These are phyloP conservation scores for Tricholoma furcatifolium DNA, from an alignment of 768 basidiomycete species.

Conservation along the genomic window DNA sequence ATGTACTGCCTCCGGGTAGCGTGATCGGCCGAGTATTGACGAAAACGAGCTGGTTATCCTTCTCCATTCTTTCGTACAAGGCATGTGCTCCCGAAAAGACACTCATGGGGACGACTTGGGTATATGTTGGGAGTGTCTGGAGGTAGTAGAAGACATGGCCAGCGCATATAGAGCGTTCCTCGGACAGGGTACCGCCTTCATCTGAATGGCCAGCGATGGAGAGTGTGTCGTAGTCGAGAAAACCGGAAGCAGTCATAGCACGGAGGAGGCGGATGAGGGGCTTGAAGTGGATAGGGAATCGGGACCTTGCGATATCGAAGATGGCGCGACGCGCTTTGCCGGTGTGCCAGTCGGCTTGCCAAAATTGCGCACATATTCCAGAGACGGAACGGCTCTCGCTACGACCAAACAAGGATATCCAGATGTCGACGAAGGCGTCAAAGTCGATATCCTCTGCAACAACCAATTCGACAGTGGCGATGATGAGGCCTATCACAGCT, in stretches of 20 bases:
- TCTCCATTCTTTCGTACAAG: slow-evolving; percentile 70
- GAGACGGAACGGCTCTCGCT: slow-evolving; percentile 65
- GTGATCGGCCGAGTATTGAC: slow-evolving; percentile 64
- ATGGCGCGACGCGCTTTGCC: slow-evolving; percentile 72
- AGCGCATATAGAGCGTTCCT: slow-evolving; percentile 59
- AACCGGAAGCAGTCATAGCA: slow-evolving; percentile 75
- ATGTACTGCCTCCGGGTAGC: slow-evolving; percentile 72
- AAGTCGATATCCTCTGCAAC: slow-evolving; percentile 80
- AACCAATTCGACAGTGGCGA: slow-evolving; percentile 70
- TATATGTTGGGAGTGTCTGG: slow-evolving; percentile 65
- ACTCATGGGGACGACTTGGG: slow-evolving; percentile 66
- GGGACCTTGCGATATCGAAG: slow-evolving; percentile 76
- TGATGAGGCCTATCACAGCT: slow-evolving; percentile 61
- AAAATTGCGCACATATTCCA: slow-evolving; percentile 78
- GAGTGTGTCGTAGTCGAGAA: slow-evolving; percentile 71
- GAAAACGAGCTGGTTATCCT: slow-evolving; percentile 47
- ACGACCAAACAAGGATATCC: slow-evolving; percentile 78
- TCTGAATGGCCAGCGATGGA: slow-evolving; percentile 48
- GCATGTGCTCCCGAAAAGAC: slow-evolving; percentile 68
- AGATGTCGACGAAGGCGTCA: slow-evolving; percentile 67
- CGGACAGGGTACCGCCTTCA: slow-evolving; percentile 36
- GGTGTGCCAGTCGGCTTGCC: slow-evolving; percentile 73
- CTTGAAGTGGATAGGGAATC: slow-evolving; percentile 79
- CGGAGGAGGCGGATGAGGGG: slow-evolving; percentile 72
- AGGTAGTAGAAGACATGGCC: slow-evolving; percentile 78